Conservation (phyloP, 441 rosid species). For the Croton setiger region DNA sequence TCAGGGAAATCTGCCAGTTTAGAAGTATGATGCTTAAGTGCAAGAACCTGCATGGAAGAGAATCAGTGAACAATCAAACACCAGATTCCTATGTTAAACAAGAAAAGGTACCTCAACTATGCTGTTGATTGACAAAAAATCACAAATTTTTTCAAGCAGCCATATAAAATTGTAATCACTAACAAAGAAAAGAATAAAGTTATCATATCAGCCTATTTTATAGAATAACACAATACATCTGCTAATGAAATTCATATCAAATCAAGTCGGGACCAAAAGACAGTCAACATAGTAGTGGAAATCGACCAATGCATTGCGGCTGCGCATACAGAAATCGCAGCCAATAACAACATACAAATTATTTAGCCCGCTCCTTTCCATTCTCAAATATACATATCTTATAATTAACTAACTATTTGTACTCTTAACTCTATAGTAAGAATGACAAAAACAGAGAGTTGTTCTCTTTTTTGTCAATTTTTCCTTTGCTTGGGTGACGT, state of each 20-base stretch:
- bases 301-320: not conserved
- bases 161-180: no score
- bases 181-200: not conserved
- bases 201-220: not conserved
- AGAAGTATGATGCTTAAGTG: conserved; percentile 90
- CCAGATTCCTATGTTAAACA: not conserved
- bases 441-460: not conserved
- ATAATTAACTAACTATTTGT: not conserved
- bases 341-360: not conserved
- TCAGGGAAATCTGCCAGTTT: conserved; percentile 78
- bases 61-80: not conserved
- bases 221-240: not conserved
- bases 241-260: not conserved
- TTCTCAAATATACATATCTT: not conserved
- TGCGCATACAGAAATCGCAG: not conserved
- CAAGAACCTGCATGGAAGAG: conserved; percentile 54
- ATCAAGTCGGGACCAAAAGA: not conserved
- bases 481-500: not conserved
- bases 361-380: not conserved
- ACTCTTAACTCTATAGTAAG: not conserved
- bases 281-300: not conserved
- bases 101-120: not conserved
- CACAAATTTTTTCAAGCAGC: not conserved
- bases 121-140: not conserved
- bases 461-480: not conserved